A percentile compares a stretch with the other conserved stretches of the same genome.
These are phyloP conservation scores for Alternaria sp. DNA, from an alignment of 2,329 filamentous ascomycete species.

Conservation along the genomic window DNA sequence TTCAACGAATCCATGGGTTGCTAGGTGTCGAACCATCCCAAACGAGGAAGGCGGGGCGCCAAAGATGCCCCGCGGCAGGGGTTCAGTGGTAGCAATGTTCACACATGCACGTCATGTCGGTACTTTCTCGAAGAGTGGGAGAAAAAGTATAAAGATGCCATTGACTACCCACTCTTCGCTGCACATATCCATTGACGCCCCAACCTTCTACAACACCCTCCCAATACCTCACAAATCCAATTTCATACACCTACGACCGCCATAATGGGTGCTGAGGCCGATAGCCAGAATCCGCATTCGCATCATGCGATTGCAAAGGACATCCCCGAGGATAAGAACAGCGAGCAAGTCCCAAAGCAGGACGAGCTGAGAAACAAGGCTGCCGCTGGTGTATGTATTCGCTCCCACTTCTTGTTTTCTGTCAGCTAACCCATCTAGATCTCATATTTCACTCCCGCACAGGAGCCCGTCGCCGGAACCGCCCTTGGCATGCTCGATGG, in stretches of 20 bases:
- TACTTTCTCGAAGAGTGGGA: conserved; percentile 30
- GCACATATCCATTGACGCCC: conserved; percentile 7
- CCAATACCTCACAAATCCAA: neutral
- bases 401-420: neutral
- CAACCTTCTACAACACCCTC: neutral
- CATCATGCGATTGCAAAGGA: conserved; percentile 45
- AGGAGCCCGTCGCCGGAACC: conserved; percentile 58
- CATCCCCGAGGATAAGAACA: conserved; percentile 39
- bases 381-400: conserved; percentile 52
- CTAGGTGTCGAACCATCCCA: conserved; percentile 9
- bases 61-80: conserved; percentile 22
- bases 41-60: conserved; percentile 28
- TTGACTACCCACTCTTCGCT: conserved; percentile 8
- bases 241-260: neutral
- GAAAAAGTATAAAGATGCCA: conserved; percentile 32
- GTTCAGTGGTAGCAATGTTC: conserved; percentile 5
- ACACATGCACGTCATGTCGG: conserved; percentile 28
- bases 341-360: conserved; percentile 11
- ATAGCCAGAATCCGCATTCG: conserved; percentile 37
- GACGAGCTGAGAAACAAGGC: conserved; percentile 52
- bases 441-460: conserved; percentile 59
- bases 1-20: neutral
- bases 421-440: conserved; percentile 35
- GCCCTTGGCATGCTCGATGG: conserved; percentile 58
- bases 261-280: conserved; percentile 33